Percentiles rank a stretch among this genome's conserved stretches.
Evolutionary conservation across 257 asterid genomes (phyloP).

Genomic region (Anisodus tanguticus): DNA sequence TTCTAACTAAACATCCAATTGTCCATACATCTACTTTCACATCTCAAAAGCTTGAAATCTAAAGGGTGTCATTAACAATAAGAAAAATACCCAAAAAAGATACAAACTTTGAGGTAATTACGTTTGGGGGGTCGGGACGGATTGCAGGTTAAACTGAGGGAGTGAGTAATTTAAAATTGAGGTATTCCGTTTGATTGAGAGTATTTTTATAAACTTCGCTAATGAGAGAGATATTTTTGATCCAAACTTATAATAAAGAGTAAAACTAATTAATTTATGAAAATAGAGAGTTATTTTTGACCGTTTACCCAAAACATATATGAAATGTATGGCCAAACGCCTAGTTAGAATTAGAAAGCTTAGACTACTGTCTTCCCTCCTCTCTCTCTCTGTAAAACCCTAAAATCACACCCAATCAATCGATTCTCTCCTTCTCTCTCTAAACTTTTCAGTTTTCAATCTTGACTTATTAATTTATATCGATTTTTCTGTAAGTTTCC

Average conservation of each 20-base stretch:
- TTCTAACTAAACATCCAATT: constrained; percentile 27
- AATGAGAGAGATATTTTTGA: too few relatives aligned
- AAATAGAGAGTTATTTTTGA: too few relatives aligned
- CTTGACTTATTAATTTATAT: background rate
- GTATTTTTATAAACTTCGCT: too few relatives aligned
- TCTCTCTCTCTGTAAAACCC: constrained; percentile 32
- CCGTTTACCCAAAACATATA: too few relatives aligned
- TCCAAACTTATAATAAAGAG: too few relatives aligned
- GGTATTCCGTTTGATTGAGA: too few relatives aligned
- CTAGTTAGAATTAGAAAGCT: background rate
- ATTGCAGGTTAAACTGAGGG: too few relatives aligned
- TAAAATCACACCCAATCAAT: constrained; percentile 28
- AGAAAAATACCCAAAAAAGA: constrained; percentile 27
- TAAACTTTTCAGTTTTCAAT: background rate
- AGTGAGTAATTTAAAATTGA: too few relatives aligned
- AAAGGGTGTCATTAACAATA: constrained; percentile 46
- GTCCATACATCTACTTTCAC: constrained; percentile 47
- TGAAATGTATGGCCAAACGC: too few relatives aligned
- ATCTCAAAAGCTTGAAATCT: constrained; percentile 51
- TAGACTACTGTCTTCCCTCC: constrained; percentile 15
- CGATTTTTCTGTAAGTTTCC: constrained; percentile 9
- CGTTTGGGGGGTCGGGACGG: too few relatives aligned
- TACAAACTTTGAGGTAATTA: background rate
- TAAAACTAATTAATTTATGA: too few relatives aligned
- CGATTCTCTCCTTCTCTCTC: background rate